A percentile compares a stretch with the other conserved stretches of the same genome.
phyloP scores from a whole-genome alignment of 2,329 filamentous ascomycete genomes.

The Colletotrichum orchidophilum region DNA sequence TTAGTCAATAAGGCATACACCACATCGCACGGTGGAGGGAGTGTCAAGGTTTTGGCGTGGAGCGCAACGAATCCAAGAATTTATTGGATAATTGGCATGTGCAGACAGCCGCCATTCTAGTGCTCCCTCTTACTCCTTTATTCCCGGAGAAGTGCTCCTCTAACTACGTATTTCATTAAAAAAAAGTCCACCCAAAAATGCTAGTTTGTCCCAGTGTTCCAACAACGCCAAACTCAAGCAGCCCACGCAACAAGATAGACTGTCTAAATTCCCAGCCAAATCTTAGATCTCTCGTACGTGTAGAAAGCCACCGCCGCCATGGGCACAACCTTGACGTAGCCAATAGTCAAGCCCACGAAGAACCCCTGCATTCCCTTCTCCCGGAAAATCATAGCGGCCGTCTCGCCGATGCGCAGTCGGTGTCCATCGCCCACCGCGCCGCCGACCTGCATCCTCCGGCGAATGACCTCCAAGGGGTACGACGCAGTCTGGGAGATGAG shows the following conservation, averaged over 20 bases:
- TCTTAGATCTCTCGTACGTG: slow-evolving; percentile 72
- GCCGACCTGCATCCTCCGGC: slow-evolving; percentile 94
- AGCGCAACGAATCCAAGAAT: slow-evolving; percentile 7
- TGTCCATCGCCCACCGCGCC: slow-evolving; percentile 93
- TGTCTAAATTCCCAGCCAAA: slow-evolving; percentile 68
- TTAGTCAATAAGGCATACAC: neutral
- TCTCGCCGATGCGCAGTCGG: slow-evolving; percentile 80
- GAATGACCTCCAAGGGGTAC: slow-evolving; percentile 92
- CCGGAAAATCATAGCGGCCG: slow-evolving; percentile 75
- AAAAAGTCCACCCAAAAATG: slow-evolving; percentile 7
- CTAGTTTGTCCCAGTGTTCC: slow-evolving; percentile 26
- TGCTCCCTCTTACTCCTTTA: slow-evolving; percentile 1
- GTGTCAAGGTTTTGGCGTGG: neutral
- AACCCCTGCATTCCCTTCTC: slow-evolving; percentile 85
- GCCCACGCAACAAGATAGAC: neutral
- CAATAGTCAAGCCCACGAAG: slow-evolving; percentile 92
- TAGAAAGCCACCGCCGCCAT: slow-evolving; percentile 80
- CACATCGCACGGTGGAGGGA: neutral
- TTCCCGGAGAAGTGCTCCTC: slow-evolving; percentile 2
- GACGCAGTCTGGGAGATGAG: slow-evolving; percentile 90
- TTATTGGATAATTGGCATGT: slow-evolving; percentile 25
- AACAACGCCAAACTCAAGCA: slow-evolving; percentile 29
- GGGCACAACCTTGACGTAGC: slow-evolving; percentile 93
- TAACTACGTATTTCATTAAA: slow-evolving; percentile 17
- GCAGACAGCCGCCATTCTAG: slow-evolving; percentile 24